phyloP scores from a whole-genome alignment of 2,329 filamentous ascomycete genomes.

The Rutstroemia sp. region DNA sequence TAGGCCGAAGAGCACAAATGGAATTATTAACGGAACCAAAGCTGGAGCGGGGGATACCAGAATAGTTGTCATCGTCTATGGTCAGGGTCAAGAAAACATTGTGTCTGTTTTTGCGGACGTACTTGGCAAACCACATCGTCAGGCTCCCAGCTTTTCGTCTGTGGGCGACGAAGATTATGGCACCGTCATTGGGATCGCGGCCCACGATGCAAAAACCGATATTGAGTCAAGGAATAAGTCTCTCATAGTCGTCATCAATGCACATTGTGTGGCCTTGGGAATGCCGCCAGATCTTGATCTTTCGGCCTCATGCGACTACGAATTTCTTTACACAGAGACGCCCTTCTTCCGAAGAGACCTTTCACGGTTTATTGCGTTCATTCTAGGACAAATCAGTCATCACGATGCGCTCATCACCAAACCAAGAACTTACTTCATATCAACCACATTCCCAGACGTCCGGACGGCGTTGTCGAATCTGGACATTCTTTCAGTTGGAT shows the following conservation, averaged over 20 bases:
- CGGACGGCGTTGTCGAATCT: slow-evolving; percentile 75
- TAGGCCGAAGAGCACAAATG: slow-evolving; percentile 32
- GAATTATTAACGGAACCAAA: slow-evolving; percentile 29
- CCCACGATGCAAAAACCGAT: slow-evolving; percentile 47
- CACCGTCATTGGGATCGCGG: slow-evolving; percentile 60
- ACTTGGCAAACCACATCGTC: slow-evolving; percentile 63
- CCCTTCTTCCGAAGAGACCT: slow-evolving; percentile 69
- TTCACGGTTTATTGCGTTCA: slow-evolving; percentile 71
- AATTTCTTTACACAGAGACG: slow-evolving; percentile 72
- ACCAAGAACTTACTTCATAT: slow-evolving; percentile 74
- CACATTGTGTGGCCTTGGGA: slow-evolving; percentile 65
- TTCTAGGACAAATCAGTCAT: slow-evolving; percentile 70
- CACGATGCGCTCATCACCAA: slow-evolving; percentile 74
- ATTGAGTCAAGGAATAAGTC: slow-evolving; percentile 50
- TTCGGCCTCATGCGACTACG: slow-evolving; percentile 69
- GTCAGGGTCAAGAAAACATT: slow-evolving; percentile 64
- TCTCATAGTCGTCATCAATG: slow-evolving; percentile 63
- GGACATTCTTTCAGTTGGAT: slow-evolving; percentile 79
- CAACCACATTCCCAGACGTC: slow-evolving; percentile 82
- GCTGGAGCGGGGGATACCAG: slow-evolving; percentile 43
- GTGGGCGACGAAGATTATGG: slow-evolving; percentile 49
- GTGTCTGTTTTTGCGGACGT: slow-evolving; percentile 72
- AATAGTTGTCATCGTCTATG: slow-evolving; percentile 61
- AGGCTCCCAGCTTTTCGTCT: slow-evolving; percentile 48
- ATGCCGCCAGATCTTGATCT: slow-evolving; percentile 61